phyloP scores from a whole-genome alignment of 129 eudicot species.

The Sambucus nigra region DNA sequence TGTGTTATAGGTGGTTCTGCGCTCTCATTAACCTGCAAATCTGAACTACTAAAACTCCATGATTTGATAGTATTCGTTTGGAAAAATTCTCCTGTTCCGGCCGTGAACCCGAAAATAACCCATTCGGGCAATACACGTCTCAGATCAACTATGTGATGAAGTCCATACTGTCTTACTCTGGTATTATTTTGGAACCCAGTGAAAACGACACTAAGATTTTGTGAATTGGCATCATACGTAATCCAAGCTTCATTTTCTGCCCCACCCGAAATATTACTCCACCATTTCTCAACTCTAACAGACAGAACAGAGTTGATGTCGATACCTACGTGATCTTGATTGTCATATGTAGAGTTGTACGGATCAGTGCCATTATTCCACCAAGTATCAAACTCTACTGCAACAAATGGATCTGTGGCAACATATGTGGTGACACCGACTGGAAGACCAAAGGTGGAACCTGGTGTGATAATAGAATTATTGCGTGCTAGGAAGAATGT shows the following conservation, averaged over 20 bases:
- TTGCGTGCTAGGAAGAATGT: constrained; percentile 30
- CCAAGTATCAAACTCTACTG: constrained; percentile 37
- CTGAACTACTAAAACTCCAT: constrained; percentile 26
- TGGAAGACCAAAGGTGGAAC: constrained; percentile 33
- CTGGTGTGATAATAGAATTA: not conserved
- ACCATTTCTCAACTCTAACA: constrained; percentile 16
- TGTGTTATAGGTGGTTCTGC: too few relatives aligned
- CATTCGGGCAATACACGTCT: constrained; percentile 20
- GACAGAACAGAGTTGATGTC: constrained; percentile 24
- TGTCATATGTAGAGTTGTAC: not conserved
- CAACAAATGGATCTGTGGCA: constrained; percentile 13
- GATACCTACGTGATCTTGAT: constrained; percentile 28
- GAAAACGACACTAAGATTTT: constrained; percentile 24
- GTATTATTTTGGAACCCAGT: constrained; percentile 20
- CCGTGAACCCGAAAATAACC: constrained; percentile 36
- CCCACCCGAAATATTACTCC: constrained; percentile 23
- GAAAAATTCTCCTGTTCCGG: constrained; percentile 6
- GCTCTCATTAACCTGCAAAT: not conserved
- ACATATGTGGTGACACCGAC: not conserved
- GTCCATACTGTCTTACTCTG: constrained; percentile 3
- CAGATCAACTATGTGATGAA: constrained; percentile 29
- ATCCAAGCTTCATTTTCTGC: constrained; percentile 33
- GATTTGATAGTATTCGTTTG: constrained; percentile 13
- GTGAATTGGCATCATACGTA: constrained; percentile 18
- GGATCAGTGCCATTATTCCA: constrained; percentile 8